phyloP scores from a whole-genome alignment of 169 alveolate genomes.

The Amoebophrya sp. region DNA sequence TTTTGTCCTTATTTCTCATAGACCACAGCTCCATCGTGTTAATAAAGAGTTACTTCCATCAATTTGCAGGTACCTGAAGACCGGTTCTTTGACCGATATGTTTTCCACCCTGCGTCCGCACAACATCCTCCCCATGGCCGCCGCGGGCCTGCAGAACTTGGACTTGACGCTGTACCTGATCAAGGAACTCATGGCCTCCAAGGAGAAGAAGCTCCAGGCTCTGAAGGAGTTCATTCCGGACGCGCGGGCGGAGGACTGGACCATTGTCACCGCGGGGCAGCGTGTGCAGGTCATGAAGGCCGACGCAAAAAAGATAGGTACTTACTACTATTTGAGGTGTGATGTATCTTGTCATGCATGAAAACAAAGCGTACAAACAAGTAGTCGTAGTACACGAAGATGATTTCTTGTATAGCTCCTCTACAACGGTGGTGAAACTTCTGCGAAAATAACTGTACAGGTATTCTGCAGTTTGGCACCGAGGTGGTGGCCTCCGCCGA shows the following conservation, averaged over 20 bases:
- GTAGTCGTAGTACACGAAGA: too few relatives aligned
- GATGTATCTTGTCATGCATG: too few relatives aligned
- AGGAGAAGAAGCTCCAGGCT: constrained; percentile 40
- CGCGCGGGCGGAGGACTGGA: constrained; percentile 27
- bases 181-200: constrained; percentile 38
- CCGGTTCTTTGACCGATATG: constrained; percentile 42
- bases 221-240: constrained; percentile 41
- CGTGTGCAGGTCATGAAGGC: constrained; percentile 47
- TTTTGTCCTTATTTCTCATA: too few relatives aligned
- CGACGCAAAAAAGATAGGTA: constrained; percentile 39
- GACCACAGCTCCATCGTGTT: too few relatives aligned
- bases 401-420: too few relatives aligned
- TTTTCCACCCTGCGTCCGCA: constrained; percentile 35
- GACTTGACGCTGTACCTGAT: constrained; percentile 37
- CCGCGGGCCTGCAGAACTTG: constrained; percentile 46
- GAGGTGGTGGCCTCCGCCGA: constrained; percentile 34
- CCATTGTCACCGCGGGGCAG: constrained; percentile 42
- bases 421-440: too few relatives aligned
- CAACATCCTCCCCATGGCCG: constrained; percentile 44
- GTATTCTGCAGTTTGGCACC: constrained; percentile 46
- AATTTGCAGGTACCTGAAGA: constrained; percentile 43
- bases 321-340: too few relatives aligned
- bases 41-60: too few relatives aligned
- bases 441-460: too few relatives aligned
- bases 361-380: too few relatives aligned